Evolutionary conservation across 2,329 filamentous ascomycete genomes (phyloP), one percentile per base, ranked within the genome.

Genomic region (Sarocladiaceae sp.): DNA sequence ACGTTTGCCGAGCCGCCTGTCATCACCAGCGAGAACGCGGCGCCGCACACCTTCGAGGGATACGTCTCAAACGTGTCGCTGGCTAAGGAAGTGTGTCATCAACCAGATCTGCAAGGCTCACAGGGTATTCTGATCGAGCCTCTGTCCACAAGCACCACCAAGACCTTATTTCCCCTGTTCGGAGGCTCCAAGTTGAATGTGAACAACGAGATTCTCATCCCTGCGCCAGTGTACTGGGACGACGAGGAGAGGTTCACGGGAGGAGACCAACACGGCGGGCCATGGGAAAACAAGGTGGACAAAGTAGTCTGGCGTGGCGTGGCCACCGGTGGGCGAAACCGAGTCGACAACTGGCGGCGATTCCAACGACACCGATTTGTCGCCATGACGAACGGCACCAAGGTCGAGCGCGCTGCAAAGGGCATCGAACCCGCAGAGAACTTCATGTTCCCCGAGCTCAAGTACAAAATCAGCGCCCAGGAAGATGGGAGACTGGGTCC

Each of bases 341-440:
- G 69, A 51, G 54, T 69, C 58, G 53, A 72, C 21, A 88, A 81
- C 53, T 89, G 85, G 85, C 75, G 69, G 10, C 75, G 79, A 0
- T 88, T 88, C 55, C 84, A 89, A 50, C 78, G 85, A 3, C 85
- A 88, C 56, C 81, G 85, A 2, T 86, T 89, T 56, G 74, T 88
- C 2, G 70, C 79, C 35, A 84, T 88, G 80, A 74, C 82, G 55
- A 88, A 89, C 53, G 74, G 69, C 10, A 84, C 81, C 6, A 72
- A 70, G 46, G 67, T 85, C 3, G 54, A 55, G 5, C 56, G 61
- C 6, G 74, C 74, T 3, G 74, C 82, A 51, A 54, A 61, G 3
- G 63, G 62, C 11, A 43, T 53, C 6, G 61, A 68, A 48, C 51
- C 57, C 3, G 63, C 74, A 0, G 58, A 69, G 46, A 81, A 81